A percentile compares a stretch with the other conserved stretches of the same genome.
These are phyloP conservation scores for Metahyphopichia silvanorum DNA, from an alignment of 805 yeast species.

Conservation along the genomic window DNA sequence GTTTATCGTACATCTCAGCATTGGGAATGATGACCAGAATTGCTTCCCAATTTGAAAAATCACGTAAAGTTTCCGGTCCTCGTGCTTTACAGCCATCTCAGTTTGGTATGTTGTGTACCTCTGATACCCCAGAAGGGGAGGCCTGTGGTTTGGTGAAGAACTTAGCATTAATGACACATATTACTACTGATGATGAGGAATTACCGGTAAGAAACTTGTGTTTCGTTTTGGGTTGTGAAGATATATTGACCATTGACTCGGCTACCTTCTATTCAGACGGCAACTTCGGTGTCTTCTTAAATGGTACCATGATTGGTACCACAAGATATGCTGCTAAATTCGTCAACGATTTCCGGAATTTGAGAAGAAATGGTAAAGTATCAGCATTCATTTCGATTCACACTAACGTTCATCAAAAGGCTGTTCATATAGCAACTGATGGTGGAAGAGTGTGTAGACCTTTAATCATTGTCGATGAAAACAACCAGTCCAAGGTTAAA, in stretches of 20 bases:
- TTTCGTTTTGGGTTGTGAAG: slow-evolving; percentile 84
- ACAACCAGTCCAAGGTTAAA: slow-evolving; percentile 66
- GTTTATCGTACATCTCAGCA: slow-evolving; percentile 90
- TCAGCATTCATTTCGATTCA: slow-evolving; percentile 91
- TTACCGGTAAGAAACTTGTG: slow-evolving; percentile 79
- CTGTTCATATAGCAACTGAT: slow-evolving; percentile 97
- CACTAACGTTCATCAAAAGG: slow-evolving; percentile 82
- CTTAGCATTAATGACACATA: slow-evolving; percentile 96
- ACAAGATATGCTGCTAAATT: slow-evolving; percentile 85
- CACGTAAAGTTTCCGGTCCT: slow-evolving; percentile 97
- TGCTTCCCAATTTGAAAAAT: slow-evolving; percentile 97
- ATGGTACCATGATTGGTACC: slow-evolving; percentile 92
- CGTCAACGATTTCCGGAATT: slow-evolving; percentile 69
- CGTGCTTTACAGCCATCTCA: slow-evolving; percentile 99
- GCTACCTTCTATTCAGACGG: slow-evolving; percentile 72
- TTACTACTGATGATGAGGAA: slow-evolving; percentile 97
- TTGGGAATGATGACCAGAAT: slow-evolving; percentile 99
- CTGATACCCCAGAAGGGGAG: slow-evolving; percentile 99
- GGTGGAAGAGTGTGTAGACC: slow-evolving; percentile 99
- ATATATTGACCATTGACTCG: slow-evolving; percentile 75
- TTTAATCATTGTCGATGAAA: slow-evolving; percentile 71
- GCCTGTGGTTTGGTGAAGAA: slow-evolving; percentile 99
- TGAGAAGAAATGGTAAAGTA: slow-evolving; percentile 81
- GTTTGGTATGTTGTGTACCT: slow-evolving; percentile 97
- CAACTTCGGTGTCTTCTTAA: slow-evolving; percentile 82